A percentile compares a stretch with the other conserved stretches of the same genome.
phyloP scores from a whole-genome alignment of 2,329 filamentous ascomycete genomes.

The Paracamarosporium sp. region DNA sequence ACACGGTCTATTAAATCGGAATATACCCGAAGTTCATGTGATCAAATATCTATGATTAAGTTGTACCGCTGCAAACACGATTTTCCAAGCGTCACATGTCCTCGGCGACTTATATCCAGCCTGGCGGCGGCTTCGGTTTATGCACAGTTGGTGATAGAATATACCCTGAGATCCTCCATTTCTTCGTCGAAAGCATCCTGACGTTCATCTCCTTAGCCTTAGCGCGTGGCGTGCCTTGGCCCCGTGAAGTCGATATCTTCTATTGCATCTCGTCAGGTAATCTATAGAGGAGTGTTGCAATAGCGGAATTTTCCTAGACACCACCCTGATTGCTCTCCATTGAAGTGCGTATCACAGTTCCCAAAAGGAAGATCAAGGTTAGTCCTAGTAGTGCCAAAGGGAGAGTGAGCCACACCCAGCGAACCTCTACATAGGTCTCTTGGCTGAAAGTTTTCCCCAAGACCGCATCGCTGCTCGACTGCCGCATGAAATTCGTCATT shows the following conservation, averaged over 20 bases:
- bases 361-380: conserved; percentile 22
- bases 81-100: background rate
- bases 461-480: conserved; percentile 11
- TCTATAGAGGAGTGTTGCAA: conserved; percentile 15
- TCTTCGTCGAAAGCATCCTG: conserved; percentile 12
- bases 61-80: background rate
- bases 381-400: conserved; percentile 22
- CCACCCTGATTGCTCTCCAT: conserved; percentile 17
- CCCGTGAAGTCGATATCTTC: conserved; percentile 6
- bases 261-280: conserved; percentile 13
- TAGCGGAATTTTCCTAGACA: conserved; percentile 27
- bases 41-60: background rate
- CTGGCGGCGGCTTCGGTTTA: conserved; percentile 10
- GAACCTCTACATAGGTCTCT: conserved; percentile 26
- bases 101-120: conserved; percentile 11
- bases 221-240: conserved; percentile 9
- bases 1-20: too few relatives aligned
- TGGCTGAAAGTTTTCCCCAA: conserved; percentile 12
- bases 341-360: conserved; percentile 22
- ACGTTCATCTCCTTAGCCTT: conserved; percentile 14
- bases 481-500: conserved; percentile 20
- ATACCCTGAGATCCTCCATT: conserved; percentile 13
- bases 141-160: conserved; percentile 1
- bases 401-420: conserved; percentile 32
- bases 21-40: too few relatives aligned